Evolutionary conservation across 176 grass and related monocot species (phyloP).

Genomic region (Typha latifolia): DNA sequence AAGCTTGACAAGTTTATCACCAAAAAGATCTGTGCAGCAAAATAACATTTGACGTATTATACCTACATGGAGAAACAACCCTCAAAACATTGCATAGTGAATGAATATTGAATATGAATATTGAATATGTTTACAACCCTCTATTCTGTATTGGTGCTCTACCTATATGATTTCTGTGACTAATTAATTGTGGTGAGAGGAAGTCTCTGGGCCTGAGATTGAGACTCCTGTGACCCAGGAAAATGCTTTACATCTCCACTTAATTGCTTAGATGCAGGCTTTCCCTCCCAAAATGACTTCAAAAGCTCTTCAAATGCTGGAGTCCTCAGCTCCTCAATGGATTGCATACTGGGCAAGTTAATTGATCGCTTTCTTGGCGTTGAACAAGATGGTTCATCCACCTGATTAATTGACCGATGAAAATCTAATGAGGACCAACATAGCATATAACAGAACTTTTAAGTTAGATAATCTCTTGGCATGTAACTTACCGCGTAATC

Average conservation of each 20-base stretch:
- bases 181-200: conserved; percentile 65
- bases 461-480: not conserved
- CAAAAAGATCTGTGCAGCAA: too few relatives aligned
- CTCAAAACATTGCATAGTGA: not conserved
- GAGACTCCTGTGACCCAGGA: conserved; percentile 18
- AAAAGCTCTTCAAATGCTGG: conserved; percentile 50
- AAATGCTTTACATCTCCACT: conserved; percentile 41
- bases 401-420: conserved; percentile 18
- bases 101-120: not conserved
- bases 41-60: not conserved
- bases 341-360: conserved; percentile 37
- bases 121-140: not conserved
- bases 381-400: conserved; percentile 62
- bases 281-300: conserved; percentile 47
- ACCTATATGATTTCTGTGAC: not conserved
- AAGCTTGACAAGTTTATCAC: too few relatives aligned
- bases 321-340: conserved; percentile 45
- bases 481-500: conserved; percentile 45
- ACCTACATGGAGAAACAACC: not conserved
- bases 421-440: not conserved
- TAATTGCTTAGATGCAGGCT: conserved; percentile 19
- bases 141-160: not conserved
- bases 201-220: conserved; percentile 21
- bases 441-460: not conserved
- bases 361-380: conserved; percentile 38